Conservation (phyloP, 1,139 yeast genomes). For the Kodamaea derodonti region DNA sequence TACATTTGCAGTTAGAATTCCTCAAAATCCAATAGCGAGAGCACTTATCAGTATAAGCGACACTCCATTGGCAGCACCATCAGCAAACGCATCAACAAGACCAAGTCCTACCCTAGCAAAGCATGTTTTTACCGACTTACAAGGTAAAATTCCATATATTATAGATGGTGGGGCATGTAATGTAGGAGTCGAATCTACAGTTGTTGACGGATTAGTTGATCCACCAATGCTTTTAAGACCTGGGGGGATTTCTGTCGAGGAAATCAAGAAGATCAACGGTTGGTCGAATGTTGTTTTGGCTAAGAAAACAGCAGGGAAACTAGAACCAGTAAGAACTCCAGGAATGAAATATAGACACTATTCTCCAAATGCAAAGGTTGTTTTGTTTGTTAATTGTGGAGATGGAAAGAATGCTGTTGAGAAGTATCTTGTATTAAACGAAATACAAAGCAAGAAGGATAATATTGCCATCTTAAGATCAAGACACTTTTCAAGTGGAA, state of each 20-base stretch:
- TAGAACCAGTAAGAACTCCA: conserved; percentile 84
- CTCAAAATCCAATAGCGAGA: conserved; percentile 82
- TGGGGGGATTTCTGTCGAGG: conserved; percentile 86
- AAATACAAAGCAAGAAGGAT: conserved; percentile 5
- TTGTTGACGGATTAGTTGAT: conserved; percentile 75
- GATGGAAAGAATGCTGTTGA: conserved; percentile 36
- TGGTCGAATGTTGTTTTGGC: conserved; percentile 69
- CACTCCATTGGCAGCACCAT: conserved; percentile 93
- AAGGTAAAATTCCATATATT: conserved; percentile 78
- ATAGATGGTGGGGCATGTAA: conserved; percentile 86
- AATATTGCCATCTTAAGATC: conserved; percentile 51
- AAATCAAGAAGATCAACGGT: conserved; percentile 52
- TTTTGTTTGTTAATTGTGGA: conserved; percentile 55
- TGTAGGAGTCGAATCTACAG: conserved; percentile 95
- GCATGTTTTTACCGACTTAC: conserved; percentile 77
- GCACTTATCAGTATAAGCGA: conserved; percentile 86
- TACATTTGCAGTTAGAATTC: conserved; percentile 90
- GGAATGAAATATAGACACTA: conserved; percentile 98
- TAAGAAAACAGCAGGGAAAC: conserved; percentile 57
- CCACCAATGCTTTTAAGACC: conserved; percentile 93
- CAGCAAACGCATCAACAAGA: conserved; percentile 92
- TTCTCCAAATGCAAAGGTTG: conserved; percentile 83
- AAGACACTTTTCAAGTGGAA: conserved; percentile 25
- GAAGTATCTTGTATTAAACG: conserved; percentile 21
- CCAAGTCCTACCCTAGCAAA: conserved; percentile 90